Evolutionary conservation across 75 land plant species (phyloP), one percentile per base, ranked within the genome.

Genomic region (Selaginella tamariscina): DNA sequence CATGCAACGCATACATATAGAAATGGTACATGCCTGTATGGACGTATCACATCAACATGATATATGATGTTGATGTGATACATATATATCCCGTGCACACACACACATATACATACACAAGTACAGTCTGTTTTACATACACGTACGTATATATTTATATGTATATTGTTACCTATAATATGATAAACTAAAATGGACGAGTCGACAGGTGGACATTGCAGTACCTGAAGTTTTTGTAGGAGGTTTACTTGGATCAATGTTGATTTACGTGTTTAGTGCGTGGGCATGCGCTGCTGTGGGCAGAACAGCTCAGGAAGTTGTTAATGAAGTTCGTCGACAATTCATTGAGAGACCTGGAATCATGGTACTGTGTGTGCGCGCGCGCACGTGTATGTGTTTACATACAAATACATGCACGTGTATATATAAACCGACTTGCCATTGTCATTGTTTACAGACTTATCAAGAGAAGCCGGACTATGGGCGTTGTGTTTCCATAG

Each of bases 241-340:
- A 73, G 99, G 99, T 21, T 65, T 95, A 55, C 78, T 95, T 70
- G 99, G 99, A 27, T 87, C 99, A 0, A 95, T 95, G 99, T 86
- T 95, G 44, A 90, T 95, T 24, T 90, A 72, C 71, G 75, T 95
- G 24, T 95, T 95, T 74, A 95, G 99, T 85, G 99, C 99, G 54
- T 95, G 99, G 99, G 91, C 99, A 18, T 95, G 99, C 77, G 66
- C 97, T 73, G 99, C 99, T 33, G 99, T 95, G 54, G 99, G 99
- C 55, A 83, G 89, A 76, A 95, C 97, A 56, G 99, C 99, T 68
- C 99, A 95, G 64, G 99, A 95, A 77, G 99, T 95, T 71, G 99
- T 95, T 8, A 95, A 88, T 73, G 99, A 95, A 85, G 99, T 95
- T 28, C 82, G 99, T 33, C 85, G 99, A 32, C 99, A 95, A 65